Evolutionary conservation across 2,329 filamentous ascomycete genomes (phyloP).

Genomic region (Fusarium coicis): DNA sequence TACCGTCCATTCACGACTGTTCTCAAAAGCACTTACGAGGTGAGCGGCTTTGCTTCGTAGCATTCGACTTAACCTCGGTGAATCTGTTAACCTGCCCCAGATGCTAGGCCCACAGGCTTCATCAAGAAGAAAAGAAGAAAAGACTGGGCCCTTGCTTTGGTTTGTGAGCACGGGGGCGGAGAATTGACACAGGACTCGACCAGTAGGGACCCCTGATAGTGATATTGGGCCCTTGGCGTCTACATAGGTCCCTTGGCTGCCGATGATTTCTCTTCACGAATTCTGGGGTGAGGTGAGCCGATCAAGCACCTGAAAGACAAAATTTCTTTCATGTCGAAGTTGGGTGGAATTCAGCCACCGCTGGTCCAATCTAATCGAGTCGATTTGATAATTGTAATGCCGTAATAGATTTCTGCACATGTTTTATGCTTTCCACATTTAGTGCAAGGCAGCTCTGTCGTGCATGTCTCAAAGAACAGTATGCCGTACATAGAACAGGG

Average conservation of each 20-base stretch:
- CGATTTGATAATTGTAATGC: background rate
- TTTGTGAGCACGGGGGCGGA: conserved; percentile 27
- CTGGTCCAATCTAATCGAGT: background rate
- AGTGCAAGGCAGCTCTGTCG: conserved; percentile 30
- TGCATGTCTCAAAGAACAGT: conserved; percentile 21
- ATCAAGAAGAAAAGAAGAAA: conserved; percentile 25
- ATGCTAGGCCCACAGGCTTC: conserved; percentile 4
- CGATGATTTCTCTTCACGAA: conserved; percentile 22
- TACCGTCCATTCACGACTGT: background rate
- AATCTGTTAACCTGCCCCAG: conserved; percentile 29
- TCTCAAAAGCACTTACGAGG: background rate
- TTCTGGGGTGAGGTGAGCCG: conserved; percentile 37
- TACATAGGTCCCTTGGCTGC: conserved; percentile 19
- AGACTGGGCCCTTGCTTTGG: conserved; percentile 17
- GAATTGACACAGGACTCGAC: conserved; percentile 8
- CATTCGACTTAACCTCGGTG: conserved; percentile 41
- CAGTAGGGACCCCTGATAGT: conserved; percentile 29
- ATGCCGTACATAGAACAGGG: background rate
- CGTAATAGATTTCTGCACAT: background rate
- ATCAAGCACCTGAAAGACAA: conserved; percentile 23
- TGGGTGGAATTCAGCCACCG: conserved; percentile 18
- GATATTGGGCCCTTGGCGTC: conserved; percentile 25
- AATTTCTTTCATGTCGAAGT: conserved; percentile 11
- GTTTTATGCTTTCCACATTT: background rate
- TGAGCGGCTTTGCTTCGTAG: background rate